These are phyloP conservation scores for Penicillium cataractarum DNA, from an alignment of 495 filamentous ascomycete species.

Conservation along the genomic window DNA sequence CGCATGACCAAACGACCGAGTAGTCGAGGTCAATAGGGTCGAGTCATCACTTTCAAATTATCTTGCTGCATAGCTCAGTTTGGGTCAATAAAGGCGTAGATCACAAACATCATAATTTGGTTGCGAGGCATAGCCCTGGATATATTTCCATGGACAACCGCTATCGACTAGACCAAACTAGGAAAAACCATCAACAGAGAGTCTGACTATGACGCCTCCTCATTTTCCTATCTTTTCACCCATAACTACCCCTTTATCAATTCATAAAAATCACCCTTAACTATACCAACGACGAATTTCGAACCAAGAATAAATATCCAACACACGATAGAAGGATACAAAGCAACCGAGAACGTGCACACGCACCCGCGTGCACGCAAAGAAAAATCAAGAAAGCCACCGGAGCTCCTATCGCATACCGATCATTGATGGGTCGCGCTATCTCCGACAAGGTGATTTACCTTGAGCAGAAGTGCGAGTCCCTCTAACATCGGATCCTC, in stretches of 20 bases:
- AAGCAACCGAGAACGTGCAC: neutral
- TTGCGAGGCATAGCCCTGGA: too few relatives aligned
- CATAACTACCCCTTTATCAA: neutral
- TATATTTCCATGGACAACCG: neutral
- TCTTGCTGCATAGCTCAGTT: too few relatives aligned
- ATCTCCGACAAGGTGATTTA: neutral
- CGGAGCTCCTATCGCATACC: neutral
- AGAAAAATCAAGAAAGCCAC: neutral
- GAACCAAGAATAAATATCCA: neutral
- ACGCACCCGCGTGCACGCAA: neutral
- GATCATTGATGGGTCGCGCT: neutral
- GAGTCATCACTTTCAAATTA: too few relatives aligned
- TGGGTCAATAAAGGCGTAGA: too few relatives aligned
- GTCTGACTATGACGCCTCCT: neutral
- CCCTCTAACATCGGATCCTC: neutral
- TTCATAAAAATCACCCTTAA: too few relatives aligned
- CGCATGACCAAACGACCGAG: too few relatives aligned
- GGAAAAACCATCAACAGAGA: neutral
- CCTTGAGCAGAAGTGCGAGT: neutral
- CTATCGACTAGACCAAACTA: too few relatives aligned
- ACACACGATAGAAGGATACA: neutral
- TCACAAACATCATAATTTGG: too few relatives aligned
- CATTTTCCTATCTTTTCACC: neutral
- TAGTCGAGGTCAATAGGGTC: too few relatives aligned
- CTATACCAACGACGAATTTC: neutral